A percentile compares a stretch with the other conserved stretches of the same genome.
Evolutionary conservation across 1,139 yeast species (phyloP).

Genomic region (Hansenula anomala): DNA sequence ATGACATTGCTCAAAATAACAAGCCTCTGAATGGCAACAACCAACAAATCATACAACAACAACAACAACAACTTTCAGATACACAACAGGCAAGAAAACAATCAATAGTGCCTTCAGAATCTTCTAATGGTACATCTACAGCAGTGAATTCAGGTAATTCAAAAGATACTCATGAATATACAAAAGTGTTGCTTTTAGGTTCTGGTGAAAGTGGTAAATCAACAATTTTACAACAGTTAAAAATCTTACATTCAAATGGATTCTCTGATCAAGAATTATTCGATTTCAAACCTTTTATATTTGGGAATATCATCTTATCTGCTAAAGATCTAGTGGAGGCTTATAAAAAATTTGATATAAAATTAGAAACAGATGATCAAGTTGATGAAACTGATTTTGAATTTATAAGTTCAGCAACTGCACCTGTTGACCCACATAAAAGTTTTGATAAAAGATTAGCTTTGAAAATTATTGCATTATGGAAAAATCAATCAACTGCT

Average conservation of each 20-base stretch:
- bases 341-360: conserved; percentile 25
- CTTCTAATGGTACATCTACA: conserved; percentile 4
- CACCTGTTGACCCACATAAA: conserved; percentile 43
- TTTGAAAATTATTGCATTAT: conserved; percentile 40
- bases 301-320: conserved; percentile 62
- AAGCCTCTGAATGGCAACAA: conserved; percentile 2
- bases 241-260: conserved; percentile 68
- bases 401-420: conserved; percentile 25
- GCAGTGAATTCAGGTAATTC: conserved; percentile 19
- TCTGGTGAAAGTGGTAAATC: conserved; percentile 82
- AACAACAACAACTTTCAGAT: conserved; percentile 3
- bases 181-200: conserved; percentile 64
- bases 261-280: conserved; percentile 56
- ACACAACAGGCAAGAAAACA: conserved; percentile 5
- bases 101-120: conserved; percentile 6
- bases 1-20: conserved; percentile 1
- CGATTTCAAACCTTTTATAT: conserved; percentile 68
- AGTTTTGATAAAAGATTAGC: conserved; percentile 43
- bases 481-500: conserved; percentile 57
- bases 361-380: conserved; percentile 19
- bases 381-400: conserved; percentile 39
- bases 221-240: conserved; percentile 71
- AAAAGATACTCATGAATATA: conserved; percentile 32
- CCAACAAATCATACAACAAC: conserved; percentile 2
- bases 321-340: conserved; percentile 50